Percentiles rank a stretch among this genome's conserved stretches.
These are phyloP conservation scores for Colletotrichum brevisporum DNA, from an alignment of 2,329 filamentous ascomycete genomes.

Conservation along the genomic window DNA sequence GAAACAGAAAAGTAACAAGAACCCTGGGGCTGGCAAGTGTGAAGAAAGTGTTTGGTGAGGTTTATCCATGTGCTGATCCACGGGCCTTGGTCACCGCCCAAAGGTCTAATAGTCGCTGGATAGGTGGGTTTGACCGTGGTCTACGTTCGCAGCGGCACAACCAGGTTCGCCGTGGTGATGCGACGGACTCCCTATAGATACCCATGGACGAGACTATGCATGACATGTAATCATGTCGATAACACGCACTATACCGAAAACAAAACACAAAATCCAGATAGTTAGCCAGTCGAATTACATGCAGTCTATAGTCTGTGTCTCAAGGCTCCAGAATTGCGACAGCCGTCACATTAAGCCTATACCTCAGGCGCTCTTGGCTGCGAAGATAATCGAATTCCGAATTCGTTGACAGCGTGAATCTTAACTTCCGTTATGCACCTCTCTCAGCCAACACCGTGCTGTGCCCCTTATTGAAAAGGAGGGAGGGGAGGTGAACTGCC, in stretches of 20 bases:
- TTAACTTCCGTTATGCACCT: constrained; percentile 34
- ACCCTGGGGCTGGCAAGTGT: too few species aligned
- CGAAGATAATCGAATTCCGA: constrained; percentile 28
- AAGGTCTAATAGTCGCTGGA: too few species aligned
- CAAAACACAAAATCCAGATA: background rate
- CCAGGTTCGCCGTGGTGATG: too few species aligned
- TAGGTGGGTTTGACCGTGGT: too few species aligned
- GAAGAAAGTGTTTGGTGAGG: too few species aligned
- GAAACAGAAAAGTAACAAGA: too few species aligned
- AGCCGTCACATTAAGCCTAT: constrained; percentile 36
- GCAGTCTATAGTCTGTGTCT: constrained; percentile 39
- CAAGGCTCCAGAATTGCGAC: constrained; percentile 31
- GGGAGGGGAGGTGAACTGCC: constrained; percentile 21
- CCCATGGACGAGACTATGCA: too few species aligned
- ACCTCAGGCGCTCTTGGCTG: constrained; percentile 31
- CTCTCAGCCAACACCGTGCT: constrained; percentile 27
- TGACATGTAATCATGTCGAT: background rate
- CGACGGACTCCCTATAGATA: too few species aligned
- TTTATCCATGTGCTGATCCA: too few species aligned
- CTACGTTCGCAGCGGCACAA: too few species aligned
- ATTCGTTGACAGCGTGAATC: constrained; percentile 31
- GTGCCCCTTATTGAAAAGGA: constrained; percentile 25
- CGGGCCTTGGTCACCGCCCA: too few species aligned
- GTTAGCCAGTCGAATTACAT: constrained; percentile 32
- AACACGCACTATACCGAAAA: background rate